Evolutionary conservation across 1,139 yeast species (phyloP).

Genomic region (Candida sp.): DNA sequence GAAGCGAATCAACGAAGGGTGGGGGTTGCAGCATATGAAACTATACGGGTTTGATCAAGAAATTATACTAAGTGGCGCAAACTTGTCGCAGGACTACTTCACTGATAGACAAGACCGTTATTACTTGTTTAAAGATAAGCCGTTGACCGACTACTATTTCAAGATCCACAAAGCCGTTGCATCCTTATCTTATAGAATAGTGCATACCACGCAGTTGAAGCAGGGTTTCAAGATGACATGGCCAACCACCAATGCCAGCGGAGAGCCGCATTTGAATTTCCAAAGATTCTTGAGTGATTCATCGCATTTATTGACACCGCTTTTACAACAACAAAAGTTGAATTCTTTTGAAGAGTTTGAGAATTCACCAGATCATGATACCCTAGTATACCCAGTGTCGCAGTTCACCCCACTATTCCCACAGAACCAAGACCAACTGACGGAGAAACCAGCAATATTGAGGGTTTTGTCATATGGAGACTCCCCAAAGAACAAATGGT

Average conservation of each 20-base stretch:
- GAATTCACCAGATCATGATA: conserved; percentile 37
- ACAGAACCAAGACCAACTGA: conserved; percentile 62
- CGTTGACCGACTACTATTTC: conserved; percentile 74
- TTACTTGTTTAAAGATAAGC: conserved; percentile 63
- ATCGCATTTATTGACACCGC: conserved; percentile 57
- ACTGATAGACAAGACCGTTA: conserved; percentile 97
- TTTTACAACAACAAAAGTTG: conserved; percentile 51
- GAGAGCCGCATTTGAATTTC: conserved; percentile 71
- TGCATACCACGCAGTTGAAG: conserved; percentile 39
- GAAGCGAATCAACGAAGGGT: conserved; percentile 85
- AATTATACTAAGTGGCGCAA: conserved; percentile 89
- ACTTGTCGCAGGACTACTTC: conserved; percentile 88
- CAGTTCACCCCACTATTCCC: conserved; percentile 85
- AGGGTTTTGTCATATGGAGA: conserved; percentile 63
- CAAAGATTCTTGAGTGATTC: conserved; percentile 63
- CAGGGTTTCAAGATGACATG: conserved; percentile 67
- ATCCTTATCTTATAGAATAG: conserved; percentile 66
- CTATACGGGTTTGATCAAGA: conserved; percentile 95
- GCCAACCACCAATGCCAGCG: conserved; percentile 76
- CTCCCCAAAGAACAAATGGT: conserved; percentile 67
- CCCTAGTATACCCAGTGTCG: conserved; percentile 90
- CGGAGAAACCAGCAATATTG: conserved; percentile 77
- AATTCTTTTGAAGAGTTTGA: conserved; percentile 37
- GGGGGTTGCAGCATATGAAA: conserved; percentile 97
- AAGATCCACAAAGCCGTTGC: conserved; percentile 69